Percentiles rank a stretch among this genome's conserved stretches.
phyloP scores from a whole-genome alignment of 1,284 basidiomycete genomes.

The Papiliotrema terrestris region DNA sequence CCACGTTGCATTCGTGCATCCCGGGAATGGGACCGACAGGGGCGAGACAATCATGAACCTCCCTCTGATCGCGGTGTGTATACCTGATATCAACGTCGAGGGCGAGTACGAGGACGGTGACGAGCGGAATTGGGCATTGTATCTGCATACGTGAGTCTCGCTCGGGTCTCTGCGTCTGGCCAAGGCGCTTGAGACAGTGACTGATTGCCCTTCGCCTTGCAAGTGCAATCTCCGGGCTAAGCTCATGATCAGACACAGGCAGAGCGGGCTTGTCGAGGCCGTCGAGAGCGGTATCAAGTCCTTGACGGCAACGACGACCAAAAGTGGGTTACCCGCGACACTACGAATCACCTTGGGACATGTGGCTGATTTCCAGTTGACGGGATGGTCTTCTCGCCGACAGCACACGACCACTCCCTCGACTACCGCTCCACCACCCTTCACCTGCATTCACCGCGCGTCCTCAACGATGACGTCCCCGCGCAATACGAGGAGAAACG shows the following conservation, averaged over 20 bases:
- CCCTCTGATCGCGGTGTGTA: constrained; percentile 13
- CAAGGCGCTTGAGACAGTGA: too few relatives aligned
- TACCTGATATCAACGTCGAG: constrained; percentile 12
- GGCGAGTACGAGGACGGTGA: constrained; percentile 14
- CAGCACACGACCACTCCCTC: constrained; percentile 22
- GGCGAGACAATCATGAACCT: constrained; percentile 24
- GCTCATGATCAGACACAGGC: constrained; percentile 11
- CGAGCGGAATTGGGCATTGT: constrained; percentile 8
- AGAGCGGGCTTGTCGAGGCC: constrained; percentile 21
- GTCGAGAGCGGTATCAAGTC: constrained; percentile 9
- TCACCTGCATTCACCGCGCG: constrained; percentile 11
- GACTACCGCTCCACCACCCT: constrained; percentile 24
- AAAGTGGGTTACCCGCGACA: constrained; percentile 8
- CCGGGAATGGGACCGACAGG: constrained; percentile 12
- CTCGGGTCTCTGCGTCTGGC: neutral
- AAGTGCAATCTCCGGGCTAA: too few relatives aligned
- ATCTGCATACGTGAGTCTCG: constrained; percentile 20
- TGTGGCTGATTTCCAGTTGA: constrained; percentile 12
- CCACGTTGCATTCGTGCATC: constrained; percentile 24
- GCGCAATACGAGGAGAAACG: constrained; percentile 19
- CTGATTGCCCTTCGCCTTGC: too few relatives aligned
- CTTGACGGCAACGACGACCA: constrained; percentile 18
- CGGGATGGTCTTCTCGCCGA: constrained; percentile 22
- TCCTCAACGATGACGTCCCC: constrained; percentile 10
- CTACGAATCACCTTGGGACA: too few relatives aligned